Percentiles rank a stretch among this genome's conserved stretches.
phyloP scores from a whole-genome alignment of 306 rosid species.

The Carpinus fangiana region DNA sequence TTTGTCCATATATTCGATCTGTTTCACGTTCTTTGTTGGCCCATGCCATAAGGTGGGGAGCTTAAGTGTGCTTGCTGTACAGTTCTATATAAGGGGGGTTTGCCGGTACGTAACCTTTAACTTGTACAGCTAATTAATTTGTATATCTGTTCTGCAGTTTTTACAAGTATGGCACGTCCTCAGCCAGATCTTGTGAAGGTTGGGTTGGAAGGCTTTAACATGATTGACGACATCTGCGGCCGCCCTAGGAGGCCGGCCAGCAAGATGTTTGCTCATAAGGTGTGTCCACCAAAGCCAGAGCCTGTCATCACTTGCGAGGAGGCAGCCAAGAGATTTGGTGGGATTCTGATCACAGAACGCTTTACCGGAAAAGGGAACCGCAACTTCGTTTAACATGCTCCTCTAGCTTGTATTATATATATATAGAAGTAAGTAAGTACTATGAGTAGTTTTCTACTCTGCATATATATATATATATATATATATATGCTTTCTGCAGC shows the following conservation, averaged over 20 bases:
- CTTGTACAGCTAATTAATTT: not conserved
- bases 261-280: not conserved
- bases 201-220: constrained; percentile 33
- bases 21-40: not conserved
- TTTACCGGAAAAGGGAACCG: constrained; percentile 24
- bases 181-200: constrained; percentile 35
- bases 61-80: not conserved
- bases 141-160: not conserved
- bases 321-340: constrained; percentile 31
- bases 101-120: not conserved
- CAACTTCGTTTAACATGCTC: constrained; percentile 3
- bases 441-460: no score
- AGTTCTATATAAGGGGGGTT: not conserved
- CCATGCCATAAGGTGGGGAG: not conserved
- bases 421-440: no score
- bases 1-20: not conserved
- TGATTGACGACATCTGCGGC: not conserved
- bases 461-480: no score
- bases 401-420: not conserved
- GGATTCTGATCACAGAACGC: constrained; percentile 17
- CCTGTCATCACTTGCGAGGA: constrained; percentile 26
- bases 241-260: not conserved
- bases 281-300: constrained; percentile 10
- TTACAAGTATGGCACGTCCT: constrained; percentile 31
- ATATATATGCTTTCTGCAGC: no score